Conservation (phyloP, 192 early-diverging fungal species). For the Entomortierella parvispora region DNA sequence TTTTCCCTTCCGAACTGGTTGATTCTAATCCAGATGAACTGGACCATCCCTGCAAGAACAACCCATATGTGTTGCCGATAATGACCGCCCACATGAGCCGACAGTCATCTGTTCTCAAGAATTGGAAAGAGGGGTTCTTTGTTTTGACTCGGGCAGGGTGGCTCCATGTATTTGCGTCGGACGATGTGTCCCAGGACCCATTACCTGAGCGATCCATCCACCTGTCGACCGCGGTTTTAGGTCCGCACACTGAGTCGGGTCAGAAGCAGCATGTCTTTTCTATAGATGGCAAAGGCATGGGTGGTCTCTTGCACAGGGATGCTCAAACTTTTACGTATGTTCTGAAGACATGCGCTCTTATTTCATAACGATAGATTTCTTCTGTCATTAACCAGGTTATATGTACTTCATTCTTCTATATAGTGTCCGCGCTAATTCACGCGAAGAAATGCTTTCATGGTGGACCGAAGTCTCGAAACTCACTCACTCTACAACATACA, state of each 20-base stretch:
- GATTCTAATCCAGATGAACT: conserved; percentile 52
- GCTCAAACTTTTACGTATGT: conserved; percentile 41
- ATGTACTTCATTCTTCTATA: neutral
- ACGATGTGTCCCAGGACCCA: conserved; percentile 20
- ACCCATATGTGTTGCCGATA: conserved; percentile 45
- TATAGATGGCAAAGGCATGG: conserved; percentile 39
- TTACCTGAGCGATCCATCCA: conserved; percentile 56
- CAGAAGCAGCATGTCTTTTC: conserved; percentile 45
- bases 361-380: neutral
- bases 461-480: conserved; percentile 35
- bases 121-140: conserved; percentile 56
- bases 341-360: neutral
- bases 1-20: conserved; percentile 44
- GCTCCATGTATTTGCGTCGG: conserved; percentile 53
- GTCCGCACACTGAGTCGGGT: conserved; percentile 23
- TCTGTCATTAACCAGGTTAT: neutral
- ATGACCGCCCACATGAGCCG: conserved; percentile 53
- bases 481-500: conserved; percentile 23
- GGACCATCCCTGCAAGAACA: conserved; percentile 54
- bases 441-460: conserved; percentile 43
- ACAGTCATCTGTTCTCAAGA: conserved; percentile 52
- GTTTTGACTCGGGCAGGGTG: conserved; percentile 55
- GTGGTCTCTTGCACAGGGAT: conserved; percentile 41
- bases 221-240: conserved; percentile 43
- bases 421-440: conserved; percentile 37